Percentiles rank a stretch among this genome's conserved stretches.
Conservation (phyloP, 78 protist species). For the Planoprotostelium fungivorum region DNA sequence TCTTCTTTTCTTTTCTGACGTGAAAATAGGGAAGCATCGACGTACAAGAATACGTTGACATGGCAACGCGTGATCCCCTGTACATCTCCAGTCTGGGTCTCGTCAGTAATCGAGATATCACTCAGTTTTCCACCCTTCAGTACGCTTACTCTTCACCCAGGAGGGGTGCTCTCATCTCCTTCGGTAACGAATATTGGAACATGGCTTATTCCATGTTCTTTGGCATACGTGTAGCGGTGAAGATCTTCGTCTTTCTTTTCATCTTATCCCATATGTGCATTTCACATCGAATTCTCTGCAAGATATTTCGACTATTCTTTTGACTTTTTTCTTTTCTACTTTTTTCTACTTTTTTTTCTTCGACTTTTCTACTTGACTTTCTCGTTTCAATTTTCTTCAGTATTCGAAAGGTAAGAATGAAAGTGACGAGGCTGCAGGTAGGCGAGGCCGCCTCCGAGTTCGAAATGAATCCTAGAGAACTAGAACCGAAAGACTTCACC, state of each 20-base stretch:
- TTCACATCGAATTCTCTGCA: too few species aligned
- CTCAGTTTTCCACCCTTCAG: neutral
- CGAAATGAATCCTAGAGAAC: neutral
- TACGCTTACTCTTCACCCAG: neutral
- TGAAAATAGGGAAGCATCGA: neutral
- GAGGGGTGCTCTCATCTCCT: neutral
- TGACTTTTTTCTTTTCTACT: too few species aligned
- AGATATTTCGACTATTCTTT: too few species aligned
- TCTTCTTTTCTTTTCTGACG: neutral
- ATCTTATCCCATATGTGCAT: too few species aligned
- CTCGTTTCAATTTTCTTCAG: too few species aligned
- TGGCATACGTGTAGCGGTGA: neutral
- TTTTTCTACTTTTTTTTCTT: too few species aligned
- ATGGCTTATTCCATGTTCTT: neutral
- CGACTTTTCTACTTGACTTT: too few species aligned
- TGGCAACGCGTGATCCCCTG: neutral
- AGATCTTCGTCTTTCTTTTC: neutral
- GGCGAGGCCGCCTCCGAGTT: neutral
- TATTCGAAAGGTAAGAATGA: too few species aligned
- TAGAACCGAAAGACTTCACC: neutral
- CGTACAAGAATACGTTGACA: neutral
- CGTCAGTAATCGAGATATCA: neutral
- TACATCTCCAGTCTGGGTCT: neutral
- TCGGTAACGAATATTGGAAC: neutral
- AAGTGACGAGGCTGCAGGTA: too few species aligned